Percentiles rank a stretch among this genome's conserved stretches.
Conservation (phyloP, 345 rosid species). For the Leavenworthia alabamica region DNA sequence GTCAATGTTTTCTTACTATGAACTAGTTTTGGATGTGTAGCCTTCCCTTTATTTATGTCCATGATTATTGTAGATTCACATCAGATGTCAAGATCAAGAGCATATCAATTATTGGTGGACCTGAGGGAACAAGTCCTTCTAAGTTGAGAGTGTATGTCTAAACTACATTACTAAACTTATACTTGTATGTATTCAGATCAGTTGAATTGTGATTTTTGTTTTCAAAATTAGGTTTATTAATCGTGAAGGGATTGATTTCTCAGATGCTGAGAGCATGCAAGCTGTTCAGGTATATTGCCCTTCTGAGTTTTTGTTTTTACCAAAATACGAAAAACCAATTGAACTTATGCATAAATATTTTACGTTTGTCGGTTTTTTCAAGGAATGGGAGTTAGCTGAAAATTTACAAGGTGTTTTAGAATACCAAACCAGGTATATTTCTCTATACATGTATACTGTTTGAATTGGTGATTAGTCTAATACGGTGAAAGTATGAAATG, state of each 20-base stretch:
- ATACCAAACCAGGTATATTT: slow-evolving; percentile 71
- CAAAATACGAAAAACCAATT: not conserved
- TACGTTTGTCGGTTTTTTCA: slow-evolving; percentile 1
- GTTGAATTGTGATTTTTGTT: not conserved
- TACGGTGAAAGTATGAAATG: not conserved
- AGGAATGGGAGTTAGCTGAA: slow-evolving; percentile 96
- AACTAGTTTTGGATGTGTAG: not conserved
- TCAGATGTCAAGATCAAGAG: slow-evolving; percentile 95
- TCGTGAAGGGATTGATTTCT: slow-evolving; percentile 90
- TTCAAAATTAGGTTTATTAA: slow-evolving; percentile 59
- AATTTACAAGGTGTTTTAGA: slow-evolving; percentile 76
- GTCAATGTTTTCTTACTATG: not conserved
- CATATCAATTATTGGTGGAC: slow-evolving; percentile 83
- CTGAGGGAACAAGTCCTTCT: slow-evolving; percentile 90
- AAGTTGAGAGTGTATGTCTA: slow-evolving; percentile 85
- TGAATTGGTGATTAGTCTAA: not conserved
- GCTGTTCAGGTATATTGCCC: slow-evolving; percentile 68
- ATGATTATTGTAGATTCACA: slow-evolving; percentile 54
- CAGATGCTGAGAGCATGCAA: slow-evolving; percentile 88
- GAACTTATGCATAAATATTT: slow-evolving; percentile 4
- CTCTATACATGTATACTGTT: not conserved
- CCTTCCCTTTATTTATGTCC: slow-evolving; percentile 2
- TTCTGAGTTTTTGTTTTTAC: slow-evolving; percentile 1
- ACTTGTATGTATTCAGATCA: not conserved
- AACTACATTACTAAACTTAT: not conserved